Base-by-base conservation (phyloP, 164 flowering plant species). In the Sedum album region DNA sequence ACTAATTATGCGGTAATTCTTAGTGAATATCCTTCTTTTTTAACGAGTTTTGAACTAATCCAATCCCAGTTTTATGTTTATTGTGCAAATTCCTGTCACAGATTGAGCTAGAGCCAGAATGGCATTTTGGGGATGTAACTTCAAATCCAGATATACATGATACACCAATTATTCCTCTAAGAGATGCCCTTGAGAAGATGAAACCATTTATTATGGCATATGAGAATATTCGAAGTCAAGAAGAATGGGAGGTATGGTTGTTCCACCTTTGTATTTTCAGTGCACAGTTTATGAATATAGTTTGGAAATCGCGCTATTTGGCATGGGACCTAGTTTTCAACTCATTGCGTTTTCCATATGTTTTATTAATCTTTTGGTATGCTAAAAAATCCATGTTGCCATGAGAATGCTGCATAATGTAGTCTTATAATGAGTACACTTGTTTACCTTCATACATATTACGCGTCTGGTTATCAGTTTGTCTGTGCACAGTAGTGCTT, bases 81-180 rank as follows among this genome's bases (percentile, higher is more conserved):
- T 20, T 64, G 14, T 64, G 44, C 30, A 3, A 0, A 21, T 53
- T 21, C 9, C 21, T 55, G 61, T 71, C 83, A 77, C 79, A 92
- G 96, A 82, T 92, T 17, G 96, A 90, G 81, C 85, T 68, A 75
- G 98, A 90, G 72, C 93, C 93, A 10, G 97, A 92, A 77, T 92
- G 82, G 70, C 49, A 81, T 73, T 81, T 92, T 88, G 96, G 48
- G 44, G 96, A 92, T 30, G 84, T 88, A 70, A 87, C 64, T 33
- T 71, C 75, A 2, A 90, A 88, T 67, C 98, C 96, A 1, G 98
- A 93, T 72, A 87, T 94, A 26, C 88, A 89, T 74, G 98, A 89
- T 74, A 84, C 79, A 51, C 91, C 89, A 21, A 88, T 91, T 20
- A 81, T 89, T 35, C 76, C 98, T 75, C 89, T 94, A 21, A 73